These are phyloP conservation scores for Populus euphratica DNA, from an alignment of 345 rosid genomes.

Conservation along the genomic window DNA sequence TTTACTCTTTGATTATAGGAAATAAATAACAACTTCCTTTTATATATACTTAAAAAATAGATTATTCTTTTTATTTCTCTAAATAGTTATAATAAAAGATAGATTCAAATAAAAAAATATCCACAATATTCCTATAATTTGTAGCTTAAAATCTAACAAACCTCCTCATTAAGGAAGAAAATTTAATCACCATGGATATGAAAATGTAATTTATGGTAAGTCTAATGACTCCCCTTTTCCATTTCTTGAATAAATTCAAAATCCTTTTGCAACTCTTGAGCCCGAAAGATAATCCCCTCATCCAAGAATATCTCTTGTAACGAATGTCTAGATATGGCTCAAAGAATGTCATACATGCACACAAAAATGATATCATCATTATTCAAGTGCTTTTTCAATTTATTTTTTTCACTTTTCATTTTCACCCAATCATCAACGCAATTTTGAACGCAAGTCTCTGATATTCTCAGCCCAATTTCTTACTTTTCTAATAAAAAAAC, in stretches of 20 bases:
- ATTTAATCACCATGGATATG: too few species aligned
- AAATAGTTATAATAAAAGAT: too few species aligned
- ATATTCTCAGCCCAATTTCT: conserved; percentile 33
- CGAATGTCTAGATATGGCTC: background rate
- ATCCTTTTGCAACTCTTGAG: background rate
- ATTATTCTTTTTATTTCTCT: too few species aligned
- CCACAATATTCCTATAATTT: too few species aligned
- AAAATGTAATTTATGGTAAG: background rate
- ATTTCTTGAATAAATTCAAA: background rate
- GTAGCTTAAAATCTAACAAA: too few species aligned
- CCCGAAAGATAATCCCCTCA: background rate
- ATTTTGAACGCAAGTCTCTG: conserved; percentile 22
- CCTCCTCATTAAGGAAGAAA: too few species aligned
- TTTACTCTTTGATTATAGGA: too few species aligned
- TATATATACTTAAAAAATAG: too few species aligned
- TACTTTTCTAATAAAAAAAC: conserved; percentile 26
- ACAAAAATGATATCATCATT: background rate
- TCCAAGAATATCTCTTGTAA: background rate
- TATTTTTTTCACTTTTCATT: background rate
- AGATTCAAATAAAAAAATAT: too few species aligned
- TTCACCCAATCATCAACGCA: conserved; percentile 37
- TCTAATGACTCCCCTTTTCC: background rate
- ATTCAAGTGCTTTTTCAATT: background rate
- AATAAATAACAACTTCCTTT: too few species aligned
- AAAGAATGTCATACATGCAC: conserved; percentile 4